A percentile compares a stretch with the other conserved stretches of the same genome.
Evolutionary conservation across 2,329 filamentous ascomycete species (phyloP).

Genomic region (Curvularia sp.): DNA sequence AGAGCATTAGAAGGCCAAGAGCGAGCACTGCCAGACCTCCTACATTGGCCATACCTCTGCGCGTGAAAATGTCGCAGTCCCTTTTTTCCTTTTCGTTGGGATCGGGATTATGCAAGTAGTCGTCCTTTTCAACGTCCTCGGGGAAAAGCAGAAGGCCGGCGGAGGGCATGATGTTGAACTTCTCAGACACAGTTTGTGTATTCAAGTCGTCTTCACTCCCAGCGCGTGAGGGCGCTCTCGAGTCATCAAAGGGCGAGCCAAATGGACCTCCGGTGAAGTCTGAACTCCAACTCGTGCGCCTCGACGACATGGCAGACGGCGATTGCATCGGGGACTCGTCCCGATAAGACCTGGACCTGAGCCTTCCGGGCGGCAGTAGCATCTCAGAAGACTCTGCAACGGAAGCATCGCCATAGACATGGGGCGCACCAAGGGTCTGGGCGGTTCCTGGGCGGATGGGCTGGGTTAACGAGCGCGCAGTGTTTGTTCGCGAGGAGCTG

Average conservation of each 20-base stretch:
- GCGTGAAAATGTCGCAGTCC: slow-evolving; percentile 71
- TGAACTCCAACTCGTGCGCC: slow-evolving; percentile 71
- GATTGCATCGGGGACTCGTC: slow-evolving; percentile 61
- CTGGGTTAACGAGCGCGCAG: slow-evolving; percentile 57
- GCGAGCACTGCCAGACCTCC: slow-evolving; percentile 68
- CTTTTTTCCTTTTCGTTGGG: slow-evolving; percentile 67
- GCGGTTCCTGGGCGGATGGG: slow-evolving; percentile 49
- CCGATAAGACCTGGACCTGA: slow-evolving; percentile 58
- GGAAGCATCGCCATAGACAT: slow-evolving; percentile 48
- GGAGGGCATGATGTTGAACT: slow-evolving; percentile 75
- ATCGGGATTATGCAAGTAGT: slow-evolving; percentile 74
- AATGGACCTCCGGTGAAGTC: slow-evolving; percentile 62
- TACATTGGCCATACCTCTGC: slow-evolving; percentile 69
- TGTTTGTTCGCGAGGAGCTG: slow-evolving; percentile 50
- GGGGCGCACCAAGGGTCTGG: slow-evolving; percentile 34
- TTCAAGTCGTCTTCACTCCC: slow-evolving; percentile 73
- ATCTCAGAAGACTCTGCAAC: slow-evolving; percentile 58
- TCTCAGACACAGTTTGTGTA: slow-evolving; percentile 75
- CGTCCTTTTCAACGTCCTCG: slow-evolving; percentile 76
- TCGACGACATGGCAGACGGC: slow-evolving; percentile 63
- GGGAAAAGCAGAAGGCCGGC: slow-evolving; percentile 72
- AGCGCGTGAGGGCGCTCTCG: slow-evolving; percentile 63
- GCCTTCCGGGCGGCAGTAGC: slow-evolving; percentile 59
- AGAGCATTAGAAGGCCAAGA: slow-evolving; percentile 68
- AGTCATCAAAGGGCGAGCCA: slow-evolving; percentile 66